Evolutionary conservation across 2,329 filamentous ascomycete species (phyloP).

Genomic region (Ophiostoma triangulosporum): DNA sequence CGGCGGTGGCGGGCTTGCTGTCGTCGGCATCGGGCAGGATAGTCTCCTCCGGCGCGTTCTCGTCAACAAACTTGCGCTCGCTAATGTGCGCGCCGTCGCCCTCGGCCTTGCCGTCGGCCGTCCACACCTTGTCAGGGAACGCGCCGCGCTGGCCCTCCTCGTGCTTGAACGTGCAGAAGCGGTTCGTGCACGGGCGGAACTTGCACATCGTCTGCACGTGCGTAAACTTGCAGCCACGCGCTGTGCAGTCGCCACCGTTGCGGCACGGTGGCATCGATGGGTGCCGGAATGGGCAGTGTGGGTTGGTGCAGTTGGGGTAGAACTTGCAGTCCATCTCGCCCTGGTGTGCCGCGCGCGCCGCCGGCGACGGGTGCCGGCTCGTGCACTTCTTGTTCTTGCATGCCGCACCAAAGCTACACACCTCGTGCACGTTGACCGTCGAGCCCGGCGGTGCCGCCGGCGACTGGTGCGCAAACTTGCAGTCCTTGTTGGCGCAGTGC

Average conservation of each 20-base stretch:
- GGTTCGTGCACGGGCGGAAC: slow-evolving; percentile 83
- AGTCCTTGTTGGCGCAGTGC: slow-evolving; percentile 75
- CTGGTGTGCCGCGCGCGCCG: slow-evolving; percentile 64
- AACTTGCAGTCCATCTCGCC: slow-evolving; percentile 79
- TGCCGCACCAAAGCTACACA: slow-evolving; percentile 72
- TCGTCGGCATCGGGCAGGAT: slow-evolving; percentile 41
- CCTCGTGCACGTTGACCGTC: slow-evolving; percentile 64
- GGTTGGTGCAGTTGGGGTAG: slow-evolving; percentile 83
- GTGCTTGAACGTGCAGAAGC: slow-evolving; percentile 79
- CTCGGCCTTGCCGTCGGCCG: slow-evolving; percentile 33
- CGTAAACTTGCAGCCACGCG: slow-evolving; percentile 74
- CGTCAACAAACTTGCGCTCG: slow-evolving; percentile 76
- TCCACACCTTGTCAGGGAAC: slow-evolving; percentile 88
- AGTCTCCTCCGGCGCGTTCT: slow-evolving; percentile 53
- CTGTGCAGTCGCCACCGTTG: slow-evolving; percentile 79
- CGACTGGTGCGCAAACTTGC: slow-evolving; percentile 88
- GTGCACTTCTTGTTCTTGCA: slow-evolving; percentile 96
- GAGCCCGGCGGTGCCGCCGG: slow-evolving; percentile 70
- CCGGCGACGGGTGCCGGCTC: slow-evolving; percentile 82
- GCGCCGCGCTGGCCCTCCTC: slow-evolving; percentile 77
- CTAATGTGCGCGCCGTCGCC: slow-evolving; percentile 48
- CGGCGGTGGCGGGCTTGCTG: not conserved
- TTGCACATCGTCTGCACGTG: slow-evolving; percentile 77
- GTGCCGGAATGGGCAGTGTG: slow-evolving; percentile 78
- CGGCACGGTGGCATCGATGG: slow-evolving; percentile 76